A percentile compares a stretch with the other conserved stretches of the same genome.
Evolutionary conservation across 768 basidiomycete species (phyloP).

Genomic region (Mrakia frigida): DNA sequence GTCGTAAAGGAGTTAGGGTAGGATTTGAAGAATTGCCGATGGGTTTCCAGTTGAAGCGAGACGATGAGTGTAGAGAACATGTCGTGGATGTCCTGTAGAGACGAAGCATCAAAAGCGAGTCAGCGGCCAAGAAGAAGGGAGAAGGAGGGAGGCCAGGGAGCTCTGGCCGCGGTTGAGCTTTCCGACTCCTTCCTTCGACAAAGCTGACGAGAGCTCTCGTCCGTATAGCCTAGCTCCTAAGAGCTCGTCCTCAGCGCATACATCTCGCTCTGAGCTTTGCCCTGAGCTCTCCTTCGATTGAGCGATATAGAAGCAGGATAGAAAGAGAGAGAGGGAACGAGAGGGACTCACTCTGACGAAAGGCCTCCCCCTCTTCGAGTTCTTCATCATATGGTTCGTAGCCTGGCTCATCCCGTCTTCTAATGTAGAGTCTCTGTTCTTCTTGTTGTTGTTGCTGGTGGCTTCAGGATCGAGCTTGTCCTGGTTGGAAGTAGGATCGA

Average conservation of each 20-base stretch:
- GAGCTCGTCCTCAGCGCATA: no score
- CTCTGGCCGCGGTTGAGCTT: background rate
- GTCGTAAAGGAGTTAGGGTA: constrained; percentile 94
- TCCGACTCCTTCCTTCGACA: no score
- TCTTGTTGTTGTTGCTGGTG: background rate
- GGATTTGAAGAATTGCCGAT: constrained; percentile 93
- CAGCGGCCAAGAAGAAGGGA: background rate
- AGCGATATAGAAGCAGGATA: background rate
- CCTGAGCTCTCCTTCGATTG: background rate
- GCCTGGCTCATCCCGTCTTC: constrained; percentile 11
- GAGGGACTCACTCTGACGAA: constrained; percentile 70
- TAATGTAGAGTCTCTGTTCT: background rate
- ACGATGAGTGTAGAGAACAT: constrained; percentile 95
- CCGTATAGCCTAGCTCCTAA: background rate
- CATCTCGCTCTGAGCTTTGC: no score
- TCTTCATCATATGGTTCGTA: constrained; percentile 86
- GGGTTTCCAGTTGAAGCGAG: constrained; percentile 76
- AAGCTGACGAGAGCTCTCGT: no score
- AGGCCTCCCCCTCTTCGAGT: constrained; percentile 88
- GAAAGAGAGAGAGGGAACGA: background rate
- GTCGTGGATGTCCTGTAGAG: constrained; percentile 84
- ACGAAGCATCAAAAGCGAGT: no score
- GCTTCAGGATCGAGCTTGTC: background rate
- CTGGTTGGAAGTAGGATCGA: background rate
- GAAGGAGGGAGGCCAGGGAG: background rate